phyloP scores from a whole-genome alignment of 768 basidiomycete genomes.

The Suillus plorans region DNA sequence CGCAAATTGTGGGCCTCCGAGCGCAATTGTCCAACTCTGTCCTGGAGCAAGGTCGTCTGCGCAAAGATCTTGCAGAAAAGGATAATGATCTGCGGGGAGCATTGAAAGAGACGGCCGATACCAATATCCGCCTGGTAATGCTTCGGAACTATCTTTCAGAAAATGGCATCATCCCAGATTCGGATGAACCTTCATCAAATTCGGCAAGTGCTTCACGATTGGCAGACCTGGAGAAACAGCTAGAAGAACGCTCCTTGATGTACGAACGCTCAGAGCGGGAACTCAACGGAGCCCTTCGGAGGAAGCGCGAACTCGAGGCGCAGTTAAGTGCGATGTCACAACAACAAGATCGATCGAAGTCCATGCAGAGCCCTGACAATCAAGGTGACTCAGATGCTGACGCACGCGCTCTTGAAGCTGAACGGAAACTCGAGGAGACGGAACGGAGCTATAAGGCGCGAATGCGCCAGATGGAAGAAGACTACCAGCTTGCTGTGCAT shows the following conservation, averaged over 20 bases:
- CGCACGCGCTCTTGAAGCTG: conserved; percentile 61
- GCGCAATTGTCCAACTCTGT: conserved; percentile 67
- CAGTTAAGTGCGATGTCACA: conserved; percentile 63
- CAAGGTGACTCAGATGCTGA: conserved; percentile 38
- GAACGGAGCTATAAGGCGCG: conserved; percentile 77
- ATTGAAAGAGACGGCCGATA: conserved; percentile 63
- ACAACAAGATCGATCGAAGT: conserved; percentile 66
- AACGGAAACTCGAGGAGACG: conserved; percentile 75
- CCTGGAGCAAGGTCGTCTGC: conserved; percentile 66
- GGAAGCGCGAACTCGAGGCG: conserved; percentile 73
- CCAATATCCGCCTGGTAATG: conserved; percentile 71
- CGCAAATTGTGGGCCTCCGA: conserved; percentile 74
- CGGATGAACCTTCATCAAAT: conserved; percentile 57
- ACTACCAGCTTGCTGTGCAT: conserved; percentile 95
- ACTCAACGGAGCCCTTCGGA: conserved; percentile 59
- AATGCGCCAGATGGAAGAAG: conserved; percentile 88
- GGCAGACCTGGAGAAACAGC: conserved; percentile 73
- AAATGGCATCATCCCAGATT: conserved; percentile 78
- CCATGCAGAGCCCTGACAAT: conserved; percentile 54
- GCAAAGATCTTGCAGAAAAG: conserved; percentile 65
- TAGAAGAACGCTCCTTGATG: conserved; percentile 68
- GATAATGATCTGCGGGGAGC: conserved; percentile 67
- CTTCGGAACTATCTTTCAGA: conserved; percentile 87
- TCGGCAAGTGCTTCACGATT: conserved; percentile 44
- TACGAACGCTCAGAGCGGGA: conserved; percentile 79